Percentiles rank a stretch among this genome's conserved stretches.
These are phyloP conservation scores for Candida xiaguanensis DNA, from an alignment of 805 yeast genomes.

Conservation along the genomic window DNA sequence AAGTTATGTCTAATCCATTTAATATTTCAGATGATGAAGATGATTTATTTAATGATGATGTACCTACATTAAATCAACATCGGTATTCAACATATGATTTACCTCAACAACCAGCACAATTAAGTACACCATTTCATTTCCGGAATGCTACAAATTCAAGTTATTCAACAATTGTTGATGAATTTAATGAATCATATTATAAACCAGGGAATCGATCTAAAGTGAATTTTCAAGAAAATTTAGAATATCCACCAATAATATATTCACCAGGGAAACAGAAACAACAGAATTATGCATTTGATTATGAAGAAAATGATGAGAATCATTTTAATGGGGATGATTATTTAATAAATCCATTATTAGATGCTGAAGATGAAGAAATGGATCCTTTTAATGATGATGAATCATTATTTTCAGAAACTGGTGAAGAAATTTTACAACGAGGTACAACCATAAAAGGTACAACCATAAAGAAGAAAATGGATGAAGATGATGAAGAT, in stretches of 20 bases:
- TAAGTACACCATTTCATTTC: neutral
- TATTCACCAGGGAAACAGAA: slow-evolving; percentile 21
- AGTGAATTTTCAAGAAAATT: too few relatives aligned
- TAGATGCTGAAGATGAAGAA: slow-evolving; percentile 32
- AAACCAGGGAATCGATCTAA: too few relatives aligned
- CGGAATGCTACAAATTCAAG: slow-evolving; percentile 12
- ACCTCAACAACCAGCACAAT: neutral
- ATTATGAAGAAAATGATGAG: slow-evolving; percentile 3
- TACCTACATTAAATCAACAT: neutral
- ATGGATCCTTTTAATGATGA: slow-evolving; percentile 38
- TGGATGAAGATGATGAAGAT: slow-evolving; percentile 31
- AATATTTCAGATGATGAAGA: slow-evolving; percentile 3
- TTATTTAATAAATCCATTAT: slow-evolving; percentile 36
- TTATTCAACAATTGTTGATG: slow-evolving; percentile 19
- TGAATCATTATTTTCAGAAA: slow-evolving; percentile 39
- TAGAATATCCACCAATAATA: slow-evolving; percentile 28
- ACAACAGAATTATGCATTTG: neutral
- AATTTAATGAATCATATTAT: slow-evolving; percentile 7
- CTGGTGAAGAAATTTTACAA: slow-evolving; percentile 34
- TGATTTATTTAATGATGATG: slow-evolving; percentile 9
- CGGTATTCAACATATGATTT: neutral
- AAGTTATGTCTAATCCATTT: slow-evolving; percentile 6
- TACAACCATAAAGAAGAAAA: neutral
- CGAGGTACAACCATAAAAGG: slow-evolving; percentile 29
- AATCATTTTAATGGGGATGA: slow-evolving; percentile 29